phyloP scores from a whole-genome alignment of 495 filamentous ascomycete species.

The Aspergillus avenaceus region DNA sequence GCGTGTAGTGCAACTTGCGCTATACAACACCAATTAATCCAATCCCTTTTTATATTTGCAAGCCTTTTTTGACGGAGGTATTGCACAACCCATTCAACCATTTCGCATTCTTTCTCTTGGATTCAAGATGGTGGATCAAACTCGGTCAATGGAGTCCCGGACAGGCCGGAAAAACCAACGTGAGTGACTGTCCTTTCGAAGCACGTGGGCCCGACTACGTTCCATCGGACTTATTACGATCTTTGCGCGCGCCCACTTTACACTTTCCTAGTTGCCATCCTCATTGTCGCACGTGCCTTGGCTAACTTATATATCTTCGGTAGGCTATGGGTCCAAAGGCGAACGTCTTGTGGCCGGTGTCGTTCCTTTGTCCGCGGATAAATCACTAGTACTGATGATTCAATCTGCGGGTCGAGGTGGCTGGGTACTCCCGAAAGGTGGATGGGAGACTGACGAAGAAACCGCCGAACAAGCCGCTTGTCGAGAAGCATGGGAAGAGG shows the following conservation, averaged over 20 bases:
- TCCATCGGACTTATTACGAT: not conserved
- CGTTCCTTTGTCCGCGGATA: slow-evolving; percentile 74
- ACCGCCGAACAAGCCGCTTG: slow-evolving; percentile 63
- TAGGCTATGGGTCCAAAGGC: slow-evolving; percentile 88
- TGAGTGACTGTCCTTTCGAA: slow-evolving; percentile 47
- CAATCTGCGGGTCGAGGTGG: slow-evolving; percentile 82
- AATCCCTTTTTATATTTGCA: slow-evolving; percentile 9
- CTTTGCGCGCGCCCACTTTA: not conserved
- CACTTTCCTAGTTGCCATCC: not conserved
- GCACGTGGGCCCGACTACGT: slow-evolving; percentile 15
- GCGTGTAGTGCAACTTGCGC: slow-evolving; percentile 9
- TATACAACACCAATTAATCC: slow-evolving; percentile 3
- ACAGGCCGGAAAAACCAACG: slow-evolving; percentile 73
- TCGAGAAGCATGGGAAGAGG: slow-evolving; percentile 97
- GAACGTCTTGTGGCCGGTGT: slow-evolving; percentile 94
- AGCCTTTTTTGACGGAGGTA: no score
- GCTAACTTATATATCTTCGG: slow-evolving; percentile 17
- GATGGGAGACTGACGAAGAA: slow-evolving; percentile 91
- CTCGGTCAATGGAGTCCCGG: slow-evolving; percentile 72
- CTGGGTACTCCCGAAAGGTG: slow-evolving; percentile 97
- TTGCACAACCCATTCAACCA: no score
- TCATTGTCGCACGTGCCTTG: slow-evolving; percentile 2
- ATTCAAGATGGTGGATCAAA: slow-evolving; percentile 51
- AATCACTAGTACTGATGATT: slow-evolving; percentile 82
- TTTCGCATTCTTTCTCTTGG: slow-evolving; percentile 4